Evolutionary conservation across 306 rosid genomes (phyloP).

Genomic region (Ormosia semicastrata): DNA sequence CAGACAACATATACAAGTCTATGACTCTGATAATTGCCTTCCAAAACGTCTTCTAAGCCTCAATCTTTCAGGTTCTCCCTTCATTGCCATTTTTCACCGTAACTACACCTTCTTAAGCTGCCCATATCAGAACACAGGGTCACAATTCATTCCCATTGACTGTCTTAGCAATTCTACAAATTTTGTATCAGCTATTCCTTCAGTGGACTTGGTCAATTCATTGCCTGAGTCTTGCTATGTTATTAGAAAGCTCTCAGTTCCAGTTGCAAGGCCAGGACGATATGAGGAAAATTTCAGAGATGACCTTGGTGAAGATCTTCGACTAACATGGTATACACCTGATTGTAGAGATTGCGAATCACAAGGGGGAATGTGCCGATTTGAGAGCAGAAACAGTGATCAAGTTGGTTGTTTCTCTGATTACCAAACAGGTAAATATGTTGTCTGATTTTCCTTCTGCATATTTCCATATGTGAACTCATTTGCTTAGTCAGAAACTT

Average conservation of each 20-base stretch:
- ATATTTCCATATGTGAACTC: not conserved
- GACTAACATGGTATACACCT: conserved; percentile 54
- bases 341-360: conserved; percentile 56
- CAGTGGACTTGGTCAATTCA: conserved; percentile 32
- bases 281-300: conserved; percentile 20
- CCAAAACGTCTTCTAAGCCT: conserved; percentile 53
- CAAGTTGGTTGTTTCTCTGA: conserved; percentile 43
- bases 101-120: conserved; percentile 65
- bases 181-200: conserved; percentile 58
- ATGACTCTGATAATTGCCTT: conserved; percentile 60
- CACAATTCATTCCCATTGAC: conserved; percentile 40
- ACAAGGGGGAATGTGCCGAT: conserved; percentile 48
- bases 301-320: conserved; percentile 40
- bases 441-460: not conserved
- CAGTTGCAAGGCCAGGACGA: conserved; percentile 23
- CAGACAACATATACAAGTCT: conserved; percentile 49
- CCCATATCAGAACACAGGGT: conserved; percentile 35
- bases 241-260: conserved; percentile 36
- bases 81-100: conserved; percentile 15
- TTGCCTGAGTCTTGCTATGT: conserved; percentile 43
- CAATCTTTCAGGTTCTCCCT: conserved; percentile 59
- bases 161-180: conserved; percentile 68
- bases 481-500: not conserved
- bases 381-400: conserved; percentile 37
- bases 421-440: conserved; percentile 42